These are phyloP conservation scores for Chalciporus sphaerocephalus DNA, from an alignment of 768 basidiomycete genomes.

Conservation along the genomic window DNA sequence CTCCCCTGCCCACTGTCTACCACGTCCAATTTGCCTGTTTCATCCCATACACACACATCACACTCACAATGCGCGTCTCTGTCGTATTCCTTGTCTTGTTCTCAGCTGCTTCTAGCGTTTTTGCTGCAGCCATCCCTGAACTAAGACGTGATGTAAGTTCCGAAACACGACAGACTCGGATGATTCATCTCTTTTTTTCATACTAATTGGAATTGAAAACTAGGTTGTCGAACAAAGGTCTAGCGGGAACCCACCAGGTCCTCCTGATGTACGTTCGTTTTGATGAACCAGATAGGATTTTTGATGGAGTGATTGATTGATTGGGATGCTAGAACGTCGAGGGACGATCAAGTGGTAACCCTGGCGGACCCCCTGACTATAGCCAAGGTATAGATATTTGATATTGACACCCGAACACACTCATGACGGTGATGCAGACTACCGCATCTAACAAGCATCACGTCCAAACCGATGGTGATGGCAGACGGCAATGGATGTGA, in stretches of 20 bases:
- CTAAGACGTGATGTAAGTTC: conserved; percentile 8
- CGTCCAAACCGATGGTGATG: not conserved
- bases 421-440: too few relatives aligned
- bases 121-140: conserved; percentile 13
- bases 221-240: not conserved
- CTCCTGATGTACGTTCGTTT: too few relatives aligned
- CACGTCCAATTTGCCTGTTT: too few relatives aligned
- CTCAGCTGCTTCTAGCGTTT: conserved; percentile 7
- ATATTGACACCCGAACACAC: too few relatives aligned
- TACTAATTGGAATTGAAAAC: too few relatives aligned
- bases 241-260: not conserved
- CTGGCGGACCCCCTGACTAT: not conserved
- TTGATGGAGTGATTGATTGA: too few relatives aligned
- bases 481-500: not conserved
- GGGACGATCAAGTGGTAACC: not conserved
- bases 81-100: conserved; percentile 8
- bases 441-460: too few relatives aligned
- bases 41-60: not conserved
- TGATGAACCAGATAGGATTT: too few relatives aligned
- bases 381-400: not conserved
- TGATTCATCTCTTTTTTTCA: not conserved
- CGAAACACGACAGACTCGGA: too few relatives aligned
- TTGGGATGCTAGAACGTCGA: not conserved
- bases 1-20: not conserved
- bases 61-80: conserved; percentile 15